These are phyloP conservation scores for Kodamaea sp. DNA, from an alignment of 1,139 yeast genomes.

Conservation along the genomic window DNA sequence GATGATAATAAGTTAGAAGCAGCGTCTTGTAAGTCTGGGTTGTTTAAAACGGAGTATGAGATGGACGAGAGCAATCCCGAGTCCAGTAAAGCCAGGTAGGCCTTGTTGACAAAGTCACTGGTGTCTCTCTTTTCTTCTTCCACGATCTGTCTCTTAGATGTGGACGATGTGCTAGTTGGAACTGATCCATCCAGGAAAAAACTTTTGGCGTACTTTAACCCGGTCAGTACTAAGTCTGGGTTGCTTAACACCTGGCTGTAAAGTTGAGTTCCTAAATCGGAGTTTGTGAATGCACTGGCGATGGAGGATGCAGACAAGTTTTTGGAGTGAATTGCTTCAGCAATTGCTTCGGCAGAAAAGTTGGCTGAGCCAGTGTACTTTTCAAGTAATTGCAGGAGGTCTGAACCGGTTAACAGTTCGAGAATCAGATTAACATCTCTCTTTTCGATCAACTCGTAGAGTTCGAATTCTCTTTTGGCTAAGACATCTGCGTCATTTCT, in stretches of 20 bases:
- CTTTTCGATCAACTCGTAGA: slow-evolving; percentile 4
- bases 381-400: slow-evolving; percentile 19
- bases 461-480: slow-evolving; percentile 2
- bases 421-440: slow-evolving; percentile 12
- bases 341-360: slow-evolving; percentile 4
- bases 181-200: slow-evolving; percentile 8
- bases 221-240: slow-evolving; percentile 21
- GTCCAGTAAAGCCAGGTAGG: slow-evolving; percentile 24
- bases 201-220: slow-evolving; percentile 21
- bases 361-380: slow-evolving; percentile 17
- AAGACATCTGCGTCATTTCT: slow-evolving; percentile 4
- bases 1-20: slow-evolving; percentile 21
- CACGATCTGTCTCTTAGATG: slow-evolving; percentile 5
- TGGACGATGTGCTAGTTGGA: background rate
- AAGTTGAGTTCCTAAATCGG: slow-evolving; percentile 22
- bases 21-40: slow-evolving; percentile 19
- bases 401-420: slow-evolving; percentile 15
- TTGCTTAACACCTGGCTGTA: slow-evolving; percentile 25
- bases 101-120: slow-evolving; percentile 19
- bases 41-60: slow-evolving; percentile 23
- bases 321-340: slow-evolving; percentile 17
- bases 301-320: slow-evolving; percentile 21
- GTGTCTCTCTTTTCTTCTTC: slow-evolving; percentile 19
- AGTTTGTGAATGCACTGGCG: slow-evolving; percentile 17
- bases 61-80: slow-evolving; percentile 26